These are phyloP conservation scores for Eucommia ulmoides DNA, from an alignment of 257 asterid genomes.

Conservation along the genomic window DNA sequence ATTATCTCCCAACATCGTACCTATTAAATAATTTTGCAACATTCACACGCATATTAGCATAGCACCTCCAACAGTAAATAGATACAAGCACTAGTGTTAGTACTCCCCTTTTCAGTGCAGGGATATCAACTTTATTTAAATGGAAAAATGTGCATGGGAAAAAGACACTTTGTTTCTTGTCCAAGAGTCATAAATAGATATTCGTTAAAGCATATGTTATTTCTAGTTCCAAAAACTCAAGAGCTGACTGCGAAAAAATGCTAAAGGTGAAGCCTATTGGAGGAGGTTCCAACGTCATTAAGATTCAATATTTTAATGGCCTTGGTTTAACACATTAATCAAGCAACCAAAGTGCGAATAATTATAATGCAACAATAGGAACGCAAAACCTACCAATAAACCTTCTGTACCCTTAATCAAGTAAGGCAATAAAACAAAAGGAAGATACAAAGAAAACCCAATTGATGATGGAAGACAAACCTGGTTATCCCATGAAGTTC, in stretches of 20 bases:
- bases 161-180: background rate
- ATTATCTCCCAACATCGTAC: slow-evolving; percentile 92
- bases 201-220: background rate
- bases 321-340: background rate
- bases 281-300: background rate
- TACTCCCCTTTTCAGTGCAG: background rate
- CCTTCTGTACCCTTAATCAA: background rate
- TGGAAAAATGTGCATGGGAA: background rate
- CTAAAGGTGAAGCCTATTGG: background rate
- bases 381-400: background rate
- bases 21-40: slow-evolving; percentile 21
- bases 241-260: background rate
- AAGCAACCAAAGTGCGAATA: background rate
- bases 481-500: slow-evolving; percentile 98
- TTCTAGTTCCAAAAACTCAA: background rate
- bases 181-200: background rate
- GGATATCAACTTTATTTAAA: background rate
- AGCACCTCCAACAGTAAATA: background rate
- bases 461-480: slow-evolving; percentile 13
- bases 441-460: background rate
- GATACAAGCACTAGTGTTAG: background rate
- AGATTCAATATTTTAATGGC: background rate
- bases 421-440: background rate
- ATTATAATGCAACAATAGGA: background rate
- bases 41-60: background rate